Evolutionary conservation across 176 grass and related monocot species (phyloP).

Genomic region (Tillandsia fasciculata): DNA sequence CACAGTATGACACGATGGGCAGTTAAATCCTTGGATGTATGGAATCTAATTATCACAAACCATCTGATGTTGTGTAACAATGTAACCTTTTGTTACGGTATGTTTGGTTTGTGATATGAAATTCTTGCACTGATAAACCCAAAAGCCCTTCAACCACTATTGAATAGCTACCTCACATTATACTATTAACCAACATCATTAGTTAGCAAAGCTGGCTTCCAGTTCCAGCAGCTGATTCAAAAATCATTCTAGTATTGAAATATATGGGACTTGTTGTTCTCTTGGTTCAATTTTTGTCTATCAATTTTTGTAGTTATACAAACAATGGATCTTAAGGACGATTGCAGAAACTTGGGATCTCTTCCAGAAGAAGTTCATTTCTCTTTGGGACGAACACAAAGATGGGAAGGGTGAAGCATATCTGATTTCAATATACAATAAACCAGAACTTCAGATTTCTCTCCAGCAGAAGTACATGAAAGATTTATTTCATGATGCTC

Average conservation of each 20-base stretch:
- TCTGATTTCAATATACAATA: slow-evolving; percentile 64
- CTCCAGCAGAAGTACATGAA: slow-evolving; percentile 80
- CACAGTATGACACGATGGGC: no score
- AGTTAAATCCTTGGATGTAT: no score
- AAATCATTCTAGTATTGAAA: background rate
- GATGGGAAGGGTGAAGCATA: slow-evolving; percentile 76
- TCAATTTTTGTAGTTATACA: slow-evolving; percentile 36
- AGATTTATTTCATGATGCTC: slow-evolving; percentile 72
- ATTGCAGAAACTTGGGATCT: slow-evolving; percentile 57
- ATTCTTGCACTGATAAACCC: no score
- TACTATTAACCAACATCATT: no score
- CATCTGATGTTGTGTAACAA: no score
- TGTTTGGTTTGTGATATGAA: no score
- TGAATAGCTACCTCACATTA: no score
- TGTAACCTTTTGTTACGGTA: no score
- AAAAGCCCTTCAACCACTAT: no score
- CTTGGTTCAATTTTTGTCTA: background rate
- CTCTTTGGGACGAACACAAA: slow-evolving; percentile 74
- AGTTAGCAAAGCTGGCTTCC: no score
- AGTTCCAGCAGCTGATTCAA: background rate
- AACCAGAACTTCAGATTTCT: slow-evolving; percentile 28
- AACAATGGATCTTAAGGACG: slow-evolving; percentile 71
- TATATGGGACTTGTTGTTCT: background rate
- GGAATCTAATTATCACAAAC: no score
- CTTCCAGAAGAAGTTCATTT: slow-evolving; percentile 64